Base-by-base conservation (phyloP, 2,329 filamentous ascomycete genomes). In the Xenosphaeropsis pyriputrescens region DNA sequence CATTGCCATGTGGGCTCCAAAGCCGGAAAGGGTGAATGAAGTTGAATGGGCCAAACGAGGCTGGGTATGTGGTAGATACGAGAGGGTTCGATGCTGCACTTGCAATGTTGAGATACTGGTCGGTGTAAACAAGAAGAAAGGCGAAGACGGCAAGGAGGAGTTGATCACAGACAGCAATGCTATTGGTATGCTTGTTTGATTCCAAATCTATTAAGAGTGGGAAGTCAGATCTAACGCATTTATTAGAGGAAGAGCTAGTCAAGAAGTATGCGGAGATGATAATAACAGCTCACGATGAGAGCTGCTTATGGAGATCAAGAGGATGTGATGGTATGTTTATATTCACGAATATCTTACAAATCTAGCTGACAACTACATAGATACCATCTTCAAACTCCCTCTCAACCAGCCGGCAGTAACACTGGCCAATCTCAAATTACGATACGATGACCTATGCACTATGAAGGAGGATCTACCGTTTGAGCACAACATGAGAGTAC, bases 41-140 rank as follows among this genome's bases (percentile, higher is more conserved):
- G 77, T 95, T 6, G 81, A 86, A 56, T 98, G 91, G 91, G 88
- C 88, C 1, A 94, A 89, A 63, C 67, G 83, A 41, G 89, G 89
- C 1, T 98, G 91, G 89, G 68, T 79, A 4, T 95, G 89, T 50
- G 75, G 81, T 34, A 80, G 80, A 48, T 76, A 77, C 45, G 86
- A 93, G 58, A 82, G 82, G 4, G 85, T 96, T 13, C 75, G 77
- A 14, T 98, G 91, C 55, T 78, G 81, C 31, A 75, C 88, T 2
- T 98, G 91, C 52, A 79, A 80, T 52, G 79, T 81, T 50, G 83
- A 93, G 49, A 67, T 95, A 31, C 72, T 91, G 4, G 82, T 96
- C 37, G 85, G 83, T 59, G 63, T 93, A 26, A 78, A 72, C 49
- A 67, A 68, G 39, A 78, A 72, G 49, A 67, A 68, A 38, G 73